Percentiles rank a stretch among this genome's conserved stretches.
phyloP scores from a whole-genome alignment of 1,139 yeast species.

The Pichia sp. region DNA sequence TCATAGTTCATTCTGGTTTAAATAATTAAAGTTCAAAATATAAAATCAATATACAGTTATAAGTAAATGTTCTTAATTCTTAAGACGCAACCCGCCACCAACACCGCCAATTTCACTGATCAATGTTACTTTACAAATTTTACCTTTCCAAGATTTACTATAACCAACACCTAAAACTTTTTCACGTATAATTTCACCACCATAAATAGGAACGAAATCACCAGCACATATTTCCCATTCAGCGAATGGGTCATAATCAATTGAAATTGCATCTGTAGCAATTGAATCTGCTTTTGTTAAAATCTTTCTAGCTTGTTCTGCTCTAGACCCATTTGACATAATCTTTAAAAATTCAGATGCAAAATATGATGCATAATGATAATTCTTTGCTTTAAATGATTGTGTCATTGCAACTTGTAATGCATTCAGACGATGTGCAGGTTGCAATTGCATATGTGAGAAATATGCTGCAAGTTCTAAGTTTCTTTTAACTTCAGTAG shows the following conservation, averaged over 20 bases:
- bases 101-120: slow-evolving; percentile 87
- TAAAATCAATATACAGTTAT: too few species aligned
- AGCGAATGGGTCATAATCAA: slow-evolving; percentile 89
- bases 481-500: slow-evolving; percentile 70
- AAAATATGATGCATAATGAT: slow-evolving; percentile 81
- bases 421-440: slow-evolving; percentile 81
- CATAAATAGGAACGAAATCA: slow-evolving; percentile 85
- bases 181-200: slow-evolving; percentile 62
- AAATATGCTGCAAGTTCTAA: slow-evolving; percentile 94
- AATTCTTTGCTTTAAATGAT: slow-evolving; percentile 82
- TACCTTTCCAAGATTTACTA: slow-evolving; percentile 70
- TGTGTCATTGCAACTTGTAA: slow-evolving; percentile 93
- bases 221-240: slow-evolving; percentile 87
- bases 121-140: slow-evolving; percentile 66
- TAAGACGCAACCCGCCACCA: slow-evolving; percentile 76
- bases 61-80: too few species aligned
- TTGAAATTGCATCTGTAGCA: slow-evolving; percentile 80
- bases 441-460: slow-evolving; percentile 76
- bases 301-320: slow-evolving; percentile 82
- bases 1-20: too few species aligned
- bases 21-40: too few species aligned
- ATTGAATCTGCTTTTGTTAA: slow-evolving; percentile 73
- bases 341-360: slow-evolving; percentile 76
- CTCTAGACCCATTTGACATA: slow-evolving; percentile 66
- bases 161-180: slow-evolving; percentile 92